phyloP scores from a whole-genome alignment of 140 eudicot species.

The Anethum foeniculum region DNA sequence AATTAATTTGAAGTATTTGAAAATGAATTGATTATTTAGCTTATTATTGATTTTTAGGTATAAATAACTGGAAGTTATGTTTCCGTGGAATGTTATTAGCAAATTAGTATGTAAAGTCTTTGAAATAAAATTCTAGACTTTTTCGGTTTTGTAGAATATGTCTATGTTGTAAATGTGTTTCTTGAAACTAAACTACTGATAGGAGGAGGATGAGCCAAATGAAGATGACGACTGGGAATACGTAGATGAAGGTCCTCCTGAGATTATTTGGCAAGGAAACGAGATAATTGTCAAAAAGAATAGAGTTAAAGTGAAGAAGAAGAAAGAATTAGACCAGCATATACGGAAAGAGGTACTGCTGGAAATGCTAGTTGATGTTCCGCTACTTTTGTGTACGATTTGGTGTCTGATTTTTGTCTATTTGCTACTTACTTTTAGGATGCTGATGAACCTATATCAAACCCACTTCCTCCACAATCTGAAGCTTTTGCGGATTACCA shows the following conservation, averaged over 20 bases:
- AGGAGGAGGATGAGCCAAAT: conserved; percentile 47
- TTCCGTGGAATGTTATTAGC: neutral
- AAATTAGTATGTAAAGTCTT: neutral
- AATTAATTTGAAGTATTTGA: neutral
- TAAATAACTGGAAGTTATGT: neutral
- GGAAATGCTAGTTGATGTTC: neutral
- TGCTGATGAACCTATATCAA: conserved; percentile 75
- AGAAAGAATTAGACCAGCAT: conserved; percentile 34
- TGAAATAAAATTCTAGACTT: neutral
- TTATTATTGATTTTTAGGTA: neutral
- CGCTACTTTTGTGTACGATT: neutral
- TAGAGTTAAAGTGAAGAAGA: conserved; percentile 73
- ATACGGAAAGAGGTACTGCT: conserved; percentile 44
- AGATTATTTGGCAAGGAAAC: conserved; percentile 96
- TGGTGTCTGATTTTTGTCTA: conserved; percentile 1
- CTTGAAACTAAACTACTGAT: conserved; percentile 1
- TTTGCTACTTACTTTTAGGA: conserved; percentile 31
- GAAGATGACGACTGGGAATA: conserved; percentile 89
- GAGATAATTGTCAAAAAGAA: conserved; percentile 96
- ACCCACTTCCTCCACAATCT: conserved; percentile 98
- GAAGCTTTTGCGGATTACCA: conserved; percentile 69
- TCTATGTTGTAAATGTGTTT: neutral
- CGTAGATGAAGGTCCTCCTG: conserved; percentile 96
- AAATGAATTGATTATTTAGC: neutral
- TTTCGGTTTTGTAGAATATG: neutral